Evolutionary conservation across 768 basidiomycete species (phyloP), one percentile per base, ranked within the genome.

Genomic region (Xanthoconium purpureum): DNA sequence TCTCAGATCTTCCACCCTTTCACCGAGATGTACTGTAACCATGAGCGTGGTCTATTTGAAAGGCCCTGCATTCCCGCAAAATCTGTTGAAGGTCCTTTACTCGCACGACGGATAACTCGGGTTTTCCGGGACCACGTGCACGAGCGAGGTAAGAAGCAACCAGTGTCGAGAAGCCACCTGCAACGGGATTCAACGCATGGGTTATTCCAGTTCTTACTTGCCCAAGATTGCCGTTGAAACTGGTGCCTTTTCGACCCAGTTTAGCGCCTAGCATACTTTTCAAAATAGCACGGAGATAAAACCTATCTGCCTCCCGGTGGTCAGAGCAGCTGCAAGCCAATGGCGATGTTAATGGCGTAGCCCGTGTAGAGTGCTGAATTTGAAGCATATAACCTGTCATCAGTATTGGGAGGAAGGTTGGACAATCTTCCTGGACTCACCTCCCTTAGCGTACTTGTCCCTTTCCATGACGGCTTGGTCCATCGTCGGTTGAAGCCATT

Each of bases 11-110:
- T 47, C 39, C 24, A 73, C 28, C 30, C 35, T 56, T 1, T 33
- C 4, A 20, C 53, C 44, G 14, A 73, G 33, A 8, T 15, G 55
- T 48, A 3, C 46, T 40, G 24, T 63, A 63, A 44, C 64, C 60
- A 51, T 80, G 77, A 0, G 80, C 87, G 52, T 78, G 66, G 60
- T 89, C 88, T 64, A 87, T 72, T 48, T 76, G 62, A 61, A 85
- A 87, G 3, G 82, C 80, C 45, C 77, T 64, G 37, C 77, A 76
- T 59, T 88, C 84, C 29, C 88, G 84, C 28, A 89, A 71, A 60
- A 83, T 90, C 24, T 83, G 78, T 24, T 88, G 84, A 2, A 90
- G n/a, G n/a, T n/a, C n/a, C n/a, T n/a, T n/a, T n/a, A n/a, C n/a
- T n/a, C n/a, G n/a, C n/a, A n/a, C n/a, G n/a, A n/a, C n/a, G n/a